Conservation (phyloP, 352 stramenopile genomes). For the Salisapilia sapeloensis region DNA sequence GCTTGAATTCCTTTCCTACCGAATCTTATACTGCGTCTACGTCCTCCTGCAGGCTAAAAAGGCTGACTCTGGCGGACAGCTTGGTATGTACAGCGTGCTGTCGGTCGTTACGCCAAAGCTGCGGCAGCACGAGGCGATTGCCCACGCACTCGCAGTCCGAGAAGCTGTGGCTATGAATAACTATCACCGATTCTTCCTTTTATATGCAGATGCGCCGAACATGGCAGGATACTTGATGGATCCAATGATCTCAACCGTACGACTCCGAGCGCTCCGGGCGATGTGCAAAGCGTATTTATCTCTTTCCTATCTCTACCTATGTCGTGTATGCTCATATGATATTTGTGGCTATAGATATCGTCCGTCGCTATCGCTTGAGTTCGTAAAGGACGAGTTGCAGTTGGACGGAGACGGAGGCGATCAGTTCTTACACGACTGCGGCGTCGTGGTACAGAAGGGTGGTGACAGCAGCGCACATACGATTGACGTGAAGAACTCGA, state of each 20-base stretch:
- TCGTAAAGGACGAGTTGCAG: slow-evolving; percentile 57
- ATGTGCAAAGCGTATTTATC: slow-evolving; percentile 81
- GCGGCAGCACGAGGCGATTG: slow-evolving; percentile 29
- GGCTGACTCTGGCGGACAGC: slow-evolving; percentile 43
- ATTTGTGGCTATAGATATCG: slow-evolving; percentile 26
- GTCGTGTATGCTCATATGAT: slow-evolving; percentile 1
- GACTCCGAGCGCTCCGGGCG: slow-evolving; percentile 56
- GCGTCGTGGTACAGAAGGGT: slow-evolving; percentile 43
- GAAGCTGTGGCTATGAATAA: slow-evolving; percentile 72
- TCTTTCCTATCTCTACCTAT: slow-evolving; percentile 5
- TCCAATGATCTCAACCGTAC: slow-evolving; percentile 65
- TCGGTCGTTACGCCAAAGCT: slow-evolving; percentile 27
- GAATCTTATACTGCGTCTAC: slow-evolving; percentile 84
- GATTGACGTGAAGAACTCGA: slow-evolving; percentile 66
- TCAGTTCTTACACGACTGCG: slow-evolving; percentile 55
- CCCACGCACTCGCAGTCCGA: slow-evolving; percentile 60
- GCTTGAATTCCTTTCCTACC: slow-evolving; percentile 77
- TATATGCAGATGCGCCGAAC: slow-evolving; percentile 75
- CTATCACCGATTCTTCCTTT: slow-evolving; percentile 81
- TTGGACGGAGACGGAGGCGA: slow-evolving; percentile 52
- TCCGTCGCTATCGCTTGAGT: slow-evolving; percentile 50
- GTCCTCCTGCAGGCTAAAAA: slow-evolving; percentile 80
- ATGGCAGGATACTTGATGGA: slow-evolving; percentile 86
- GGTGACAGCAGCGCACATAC: slow-evolving; percentile 10
- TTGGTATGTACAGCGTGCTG: slow-evolving; percentile 76